Conservation (phyloP, 352 stramenopile genomes). For the Elongisporangium undulatum region DNA sequence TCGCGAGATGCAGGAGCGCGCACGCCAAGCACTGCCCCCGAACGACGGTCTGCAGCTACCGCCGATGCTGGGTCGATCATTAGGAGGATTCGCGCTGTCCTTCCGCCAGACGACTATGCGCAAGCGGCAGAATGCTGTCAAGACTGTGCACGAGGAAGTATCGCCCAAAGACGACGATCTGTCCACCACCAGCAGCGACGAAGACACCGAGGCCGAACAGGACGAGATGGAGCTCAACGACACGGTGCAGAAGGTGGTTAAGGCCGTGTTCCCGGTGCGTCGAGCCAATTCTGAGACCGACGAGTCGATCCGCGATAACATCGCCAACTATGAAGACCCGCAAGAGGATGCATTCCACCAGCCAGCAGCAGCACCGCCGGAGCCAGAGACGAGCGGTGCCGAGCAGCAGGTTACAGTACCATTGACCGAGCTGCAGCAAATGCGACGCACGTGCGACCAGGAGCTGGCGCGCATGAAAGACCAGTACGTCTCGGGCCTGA, state of each 20-base stretch:
- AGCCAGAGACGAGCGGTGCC: background rate
- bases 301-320: constrained; percentile 27
- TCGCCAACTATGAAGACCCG: constrained; percentile 52
- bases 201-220: constrained; percentile 26
- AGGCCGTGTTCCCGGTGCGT: constrained; percentile 36
- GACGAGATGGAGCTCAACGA: constrained; percentile 50
- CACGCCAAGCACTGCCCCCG: constrained; percentile 13
- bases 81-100: background rate
- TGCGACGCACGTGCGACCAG: constrained; percentile 28
- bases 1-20: constrained; percentile 39
- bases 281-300: constrained; percentile 28
- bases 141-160: background rate
- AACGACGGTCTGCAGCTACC: background rate
- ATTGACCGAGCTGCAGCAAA: constrained; percentile 32
- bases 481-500: constrained; percentile 47
- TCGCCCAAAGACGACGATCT: constrained; percentile 32
- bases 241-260: constrained; percentile 43
- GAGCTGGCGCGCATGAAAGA: constrained; percentile 47
- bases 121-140: background rate
- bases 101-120: background rate
- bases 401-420: constrained; percentile 6
- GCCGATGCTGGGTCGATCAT: background rate
- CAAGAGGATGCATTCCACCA: constrained; percentile 8
- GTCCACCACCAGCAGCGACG: constrained; percentile 43
- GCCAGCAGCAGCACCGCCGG: constrained; percentile 1